Base-by-base conservation (phyloP, 2,329 filamentous ascomycete species). In the Myriangium duriaei region DNA sequence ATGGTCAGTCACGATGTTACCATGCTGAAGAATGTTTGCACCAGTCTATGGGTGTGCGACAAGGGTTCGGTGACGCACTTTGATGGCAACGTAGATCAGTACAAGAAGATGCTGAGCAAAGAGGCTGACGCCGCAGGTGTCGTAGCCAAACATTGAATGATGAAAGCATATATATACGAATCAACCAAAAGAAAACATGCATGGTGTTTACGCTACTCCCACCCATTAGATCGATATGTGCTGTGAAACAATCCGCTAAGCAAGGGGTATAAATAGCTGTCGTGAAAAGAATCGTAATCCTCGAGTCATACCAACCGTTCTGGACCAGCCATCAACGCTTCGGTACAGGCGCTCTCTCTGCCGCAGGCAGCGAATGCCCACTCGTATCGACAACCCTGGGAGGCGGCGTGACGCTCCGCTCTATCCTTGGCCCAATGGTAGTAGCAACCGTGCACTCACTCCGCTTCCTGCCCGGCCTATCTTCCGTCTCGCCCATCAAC, bases 1-100 rank as follows among this genome's bases (percentile, higher is more conserved):
- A 96, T 98, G 86, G 91, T 98, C 41, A 93, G 83, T 54, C 91
- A 98, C 80, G 91, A 98, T 57, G 91, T 98, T 38, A 96, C 91
- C 1, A 95, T 98, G 85, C 61, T 98, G 60, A 86, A 94, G 67
- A 93, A 82, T 37, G 91, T 98, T 26, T 98, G 91, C 62, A 91
- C 71, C 35, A 91, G 79, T 56, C 64, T 98, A 54, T 98, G 91
- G 91, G 88, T 98, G 45, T 98, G 91, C 55, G 91, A 98, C 58
- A 70, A 80, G 42, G 91, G 91, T 7, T 91, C 80, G 1, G 87
- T 98, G 13, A 85, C 93, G 72, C 87, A 95, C 65, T 98, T 98
- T 64, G 77, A 81, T 44, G 91, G 91, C 21, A 87, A 92, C 51
- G 87, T 98, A 37, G 83, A 94, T 63, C 79, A 83, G 45, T 98